These are phyloP conservation scores for Tephrocybe rancida DNA, from an alignment of 768 basidiomycete species.

Conservation along the genomic window DNA sequence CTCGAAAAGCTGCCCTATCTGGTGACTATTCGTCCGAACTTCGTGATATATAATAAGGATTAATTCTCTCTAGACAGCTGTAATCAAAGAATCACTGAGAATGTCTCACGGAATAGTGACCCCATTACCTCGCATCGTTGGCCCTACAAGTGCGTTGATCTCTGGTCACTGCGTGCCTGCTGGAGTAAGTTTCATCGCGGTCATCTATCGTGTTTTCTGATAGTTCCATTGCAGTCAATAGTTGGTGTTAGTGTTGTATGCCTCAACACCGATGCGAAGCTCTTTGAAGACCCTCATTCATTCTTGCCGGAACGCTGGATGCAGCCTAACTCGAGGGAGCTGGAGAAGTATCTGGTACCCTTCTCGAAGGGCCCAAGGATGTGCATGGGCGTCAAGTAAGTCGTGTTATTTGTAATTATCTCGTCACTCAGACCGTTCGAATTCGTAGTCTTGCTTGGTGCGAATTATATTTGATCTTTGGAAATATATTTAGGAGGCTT, in stretches of 20 bases:
- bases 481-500: constrained; percentile 39
- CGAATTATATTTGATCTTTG: constrained; percentile 42
- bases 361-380: constrained; percentile 48
- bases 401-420: not conserved
- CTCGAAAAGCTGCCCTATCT: constrained; percentile 47
- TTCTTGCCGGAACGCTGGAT: constrained; percentile 50
- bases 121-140: constrained; percentile 45
- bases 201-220: not conserved
- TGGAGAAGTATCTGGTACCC: constrained; percentile 40
- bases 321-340: constrained; percentile 25
- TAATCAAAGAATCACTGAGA: constrained; percentile 50
- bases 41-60: not conserved
- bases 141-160: constrained; percentile 33
- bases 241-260: constrained; percentile 41
- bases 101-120: constrained; percentile 43
- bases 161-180: constrained; percentile 37
- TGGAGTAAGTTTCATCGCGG: constrained; percentile 29
- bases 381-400: constrained; percentile 48
- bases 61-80: constrained; percentile 37
- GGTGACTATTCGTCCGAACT: constrained; percentile 25
- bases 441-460: constrained; percentile 41
- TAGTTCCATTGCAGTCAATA: constrained; percentile 31
- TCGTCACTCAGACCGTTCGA: constrained; percentile 2
- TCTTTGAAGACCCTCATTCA: constrained; percentile 38
- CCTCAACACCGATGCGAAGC: constrained; percentile 36